Evolutionary conservation across 768 basidiomycete genomes (phyloP).

Genomic region (Mycena polygramma): DNA sequence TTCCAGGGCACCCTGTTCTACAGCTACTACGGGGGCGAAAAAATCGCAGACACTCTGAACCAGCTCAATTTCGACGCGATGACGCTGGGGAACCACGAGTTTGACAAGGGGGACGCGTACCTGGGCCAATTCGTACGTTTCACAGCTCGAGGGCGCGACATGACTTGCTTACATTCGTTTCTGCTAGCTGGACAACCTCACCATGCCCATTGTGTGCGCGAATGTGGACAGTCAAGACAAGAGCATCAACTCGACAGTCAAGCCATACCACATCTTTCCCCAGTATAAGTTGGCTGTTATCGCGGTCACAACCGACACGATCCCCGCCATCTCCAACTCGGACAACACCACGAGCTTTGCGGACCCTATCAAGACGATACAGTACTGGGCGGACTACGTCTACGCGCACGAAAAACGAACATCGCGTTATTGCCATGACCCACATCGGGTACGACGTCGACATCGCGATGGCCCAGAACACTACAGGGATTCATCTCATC

Average conservation of each 20-base stretch:
- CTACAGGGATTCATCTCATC: slow-evolving; percentile 55
- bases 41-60: slow-evolving; percentile 57
- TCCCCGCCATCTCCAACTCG: slow-evolving; percentile 53
- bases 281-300: slow-evolving; percentile 57
- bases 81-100: slow-evolving; percentile 62
- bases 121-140: slow-evolving; percentile 48
- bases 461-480: slow-evolving; percentile 54
- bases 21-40: slow-evolving; percentile 58
- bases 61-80: slow-evolving; percentile 59
- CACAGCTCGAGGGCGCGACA: not conserved
- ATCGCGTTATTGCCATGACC: slow-evolving; percentile 58
- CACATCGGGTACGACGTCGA: slow-evolving; percentile 62
- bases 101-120: slow-evolving; percentile 57
- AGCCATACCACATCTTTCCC: slow-evolving; percentile 56
- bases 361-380: slow-evolving; percentile 52
- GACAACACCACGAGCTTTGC: slow-evolving; percentile 54
- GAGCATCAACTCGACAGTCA: slow-evolving; percentile 47
- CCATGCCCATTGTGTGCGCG: slow-evolving; percentile 59
- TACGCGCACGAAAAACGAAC: slow-evolving; percentile 41
- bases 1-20: slow-evolving; percentile 63
- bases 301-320: slow-evolving; percentile 58
- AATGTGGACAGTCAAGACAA: slow-evolving; percentile 56
- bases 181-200: slow-evolving; percentile 51
- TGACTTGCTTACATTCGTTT: slow-evolving; percentile 12
- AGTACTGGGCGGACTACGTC: slow-evolving; percentile 54